phyloP scores from a whole-genome alignment of 1,284 basidiomycete genomes.

The Sanghuangporus sanghuang region DNA sequence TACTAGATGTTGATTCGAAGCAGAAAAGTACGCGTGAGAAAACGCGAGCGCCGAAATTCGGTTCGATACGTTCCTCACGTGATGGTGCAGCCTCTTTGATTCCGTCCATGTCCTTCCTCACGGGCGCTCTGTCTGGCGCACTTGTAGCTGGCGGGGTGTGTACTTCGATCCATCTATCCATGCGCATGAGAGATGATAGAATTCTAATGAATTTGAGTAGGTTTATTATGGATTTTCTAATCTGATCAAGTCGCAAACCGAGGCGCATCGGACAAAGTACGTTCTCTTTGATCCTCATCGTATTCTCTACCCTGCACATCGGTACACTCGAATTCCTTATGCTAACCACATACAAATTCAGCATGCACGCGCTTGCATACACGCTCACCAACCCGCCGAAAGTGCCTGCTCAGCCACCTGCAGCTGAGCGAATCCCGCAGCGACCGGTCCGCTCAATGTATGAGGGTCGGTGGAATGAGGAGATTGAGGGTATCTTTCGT shows the following conservation, averaged over 20 bases:
- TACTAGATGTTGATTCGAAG: too few relatives aligned
- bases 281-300: background rate
- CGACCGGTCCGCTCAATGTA: constrained; percentile 6
- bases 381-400: constrained; percentile 7
- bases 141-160: constrained; percentile 19
- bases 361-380: constrained; percentile 10
- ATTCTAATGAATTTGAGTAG: background rate
- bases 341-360: background rate
- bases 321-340: background rate
- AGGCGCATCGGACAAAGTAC: constrained; percentile 9
- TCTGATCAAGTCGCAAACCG: constrained; percentile 15
- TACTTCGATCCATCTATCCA: background rate
- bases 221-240: constrained; percentile 19
- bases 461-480: constrained; percentile 14
- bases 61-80: background rate
- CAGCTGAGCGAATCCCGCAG: constrained; percentile 10
- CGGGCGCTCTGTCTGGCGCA: constrained; percentile 18
- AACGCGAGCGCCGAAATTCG: background rate
- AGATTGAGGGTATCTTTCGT: constrained; percentile 10
- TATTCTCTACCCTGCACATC: background rate
- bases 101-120: constrained; percentile 15
- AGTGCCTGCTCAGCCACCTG: constrained; percentile 7
- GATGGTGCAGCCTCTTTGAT: background rate
- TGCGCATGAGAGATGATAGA: background rate
- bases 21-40: background rate